Base-by-base conservation (phyloP, 257 asterid species). In the Cruciata laevipes region DNA sequence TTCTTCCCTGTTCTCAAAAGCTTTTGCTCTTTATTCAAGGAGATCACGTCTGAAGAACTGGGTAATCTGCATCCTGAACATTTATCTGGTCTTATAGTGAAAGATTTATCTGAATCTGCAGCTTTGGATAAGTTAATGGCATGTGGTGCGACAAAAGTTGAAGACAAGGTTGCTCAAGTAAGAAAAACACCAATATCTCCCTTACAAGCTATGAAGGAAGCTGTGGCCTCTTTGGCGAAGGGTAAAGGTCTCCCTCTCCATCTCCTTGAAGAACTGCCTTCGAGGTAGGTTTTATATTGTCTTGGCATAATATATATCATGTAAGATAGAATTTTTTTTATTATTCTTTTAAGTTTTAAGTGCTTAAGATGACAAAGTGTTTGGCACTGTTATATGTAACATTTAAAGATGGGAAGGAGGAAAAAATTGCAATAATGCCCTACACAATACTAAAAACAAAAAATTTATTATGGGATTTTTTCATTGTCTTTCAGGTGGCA, bases 241-340 rank as follows among this genome's bases (percentile, higher is more conserved):
- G 70, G 67, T 67, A 84, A 71, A 72, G 95, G 82, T 21, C 80
- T 87, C 57, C 84, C 95, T 6, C 58, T 75, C 30, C 80, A 82
- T 76, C 91, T 88, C 69, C 70, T 86, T 51, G 91, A 88, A 69
- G 85, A 94, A 79, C 81, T 94, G 35, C 99, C 97, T 51, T 78
- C 90, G 68, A 87, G 99, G 99, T 93, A 27, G 30, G 49, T 65
- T 51, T 67, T 81, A n/a, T 56, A 57, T 27, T 59, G 55, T 38
- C 63, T 73, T 49, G 21, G 65, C 42, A 37, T 35, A 11, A 37
- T 51, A 35, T 37, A 3, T 24, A 20, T n/a, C 44, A 31, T 62
- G 40, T 21, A 35, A 47, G 16, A 38, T 33, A 11, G 52, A 38
- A 25, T n/a, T 3, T 53, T 8, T n/a, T 56, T 42, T 1, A 27